Base-by-base conservation (phyloP, 257 asterid species). In the Gentiana dahurica region DNA sequence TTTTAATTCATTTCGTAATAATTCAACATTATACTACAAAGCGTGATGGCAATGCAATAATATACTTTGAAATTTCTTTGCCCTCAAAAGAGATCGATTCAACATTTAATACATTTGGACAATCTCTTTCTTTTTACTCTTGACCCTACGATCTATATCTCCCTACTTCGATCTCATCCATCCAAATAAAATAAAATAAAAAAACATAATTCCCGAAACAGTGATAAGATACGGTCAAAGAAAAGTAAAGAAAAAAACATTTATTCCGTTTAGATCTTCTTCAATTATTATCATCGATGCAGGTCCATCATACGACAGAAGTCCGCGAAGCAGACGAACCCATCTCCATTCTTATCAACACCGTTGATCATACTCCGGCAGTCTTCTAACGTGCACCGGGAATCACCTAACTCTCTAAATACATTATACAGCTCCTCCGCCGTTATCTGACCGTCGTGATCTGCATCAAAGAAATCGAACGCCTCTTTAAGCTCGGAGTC, bases 311-410 rank as follows among this genome's bases (percentile, higher is more conserved):
- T 83, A 62, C 71, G 82, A 13, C 79, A 38, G 47, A 89, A 89
- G 72, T 89, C 97, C 61, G 79, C 92, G 69, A 84, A 83, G 79
- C 95, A 84, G 8, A 89, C 97, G 73, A 86, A 86, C n/a, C 95
- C 95, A 44, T 81, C 97, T 8, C 94, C 88, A 12, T 80, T 84
- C 24, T 66, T 73, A 57, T 83, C 88, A 7, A 84, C 97, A 1
- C 85, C 85, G 13, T 62, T 60, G 57, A 89, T 89, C 97, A 89
- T 89, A 62, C 83, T 84, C 79, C 77, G 72, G 84, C 97, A 86
- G 49, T 89, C 95, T 70, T 86, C 97, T 63, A 89, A 72, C 76
- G 97, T 69, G 76, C 97, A 86, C 71, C 52, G 65, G 6, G 74
- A 78, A 54, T 70, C 95, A 0, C 95, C 95, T 45, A 89, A 80